Evolutionary conservation across 1,139 yeast species (phyloP).

Genomic region (Meyerozyma athensensis): DNA sequence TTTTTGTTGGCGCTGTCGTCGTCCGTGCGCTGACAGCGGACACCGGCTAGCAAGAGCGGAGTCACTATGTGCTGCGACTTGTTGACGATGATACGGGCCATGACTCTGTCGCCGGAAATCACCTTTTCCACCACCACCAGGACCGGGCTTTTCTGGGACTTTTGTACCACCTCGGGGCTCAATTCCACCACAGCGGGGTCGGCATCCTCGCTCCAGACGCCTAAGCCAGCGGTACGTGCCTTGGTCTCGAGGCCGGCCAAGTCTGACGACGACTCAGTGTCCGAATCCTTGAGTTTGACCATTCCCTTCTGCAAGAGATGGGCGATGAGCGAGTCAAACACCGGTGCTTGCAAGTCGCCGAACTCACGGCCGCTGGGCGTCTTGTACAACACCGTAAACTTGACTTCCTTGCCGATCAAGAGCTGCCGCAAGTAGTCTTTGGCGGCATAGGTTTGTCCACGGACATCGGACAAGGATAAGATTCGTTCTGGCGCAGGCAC

Average conservation of each 20-base stretch:
- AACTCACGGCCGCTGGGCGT: conserved; percentile 57
- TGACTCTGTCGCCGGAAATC: conserved; percentile 70
- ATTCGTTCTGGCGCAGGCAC: conserved; percentile 54
- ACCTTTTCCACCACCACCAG: conserved; percentile 69
- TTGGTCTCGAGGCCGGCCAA: conserved; percentile 38
- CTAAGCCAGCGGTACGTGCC: conserved; percentile 47
- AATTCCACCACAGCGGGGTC: conserved; percentile 25
- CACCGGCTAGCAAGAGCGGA: conserved; percentile 67
- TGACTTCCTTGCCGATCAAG: conserved; percentile 63
- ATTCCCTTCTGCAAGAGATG: conserved; percentile 55
- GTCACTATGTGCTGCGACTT: conserved; percentile 43
- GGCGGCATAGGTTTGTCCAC: conserved; percentile 51
- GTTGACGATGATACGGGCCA: conserved; percentile 50
- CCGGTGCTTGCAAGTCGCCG: conserved; percentile 68
- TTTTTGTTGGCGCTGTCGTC: conserved; percentile 33
- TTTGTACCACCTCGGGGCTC: conserved; percentile 31
- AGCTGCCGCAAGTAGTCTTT: conserved; percentile 62
- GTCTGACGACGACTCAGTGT: conserved; percentile 32
- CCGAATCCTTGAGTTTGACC: conserved; percentile 59
- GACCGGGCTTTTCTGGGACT: conserved; percentile 40
- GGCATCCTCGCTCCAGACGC: conserved; percentile 47
- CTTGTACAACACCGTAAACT: conserved; percentile 54
- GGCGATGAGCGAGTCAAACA: conserved; percentile 56
- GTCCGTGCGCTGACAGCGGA: conserved; percentile 67
- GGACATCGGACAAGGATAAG: conserved; percentile 59